phyloP scores from a whole-genome alignment of 805 yeast species.

The Ogataea paradorogensis region DNA sequence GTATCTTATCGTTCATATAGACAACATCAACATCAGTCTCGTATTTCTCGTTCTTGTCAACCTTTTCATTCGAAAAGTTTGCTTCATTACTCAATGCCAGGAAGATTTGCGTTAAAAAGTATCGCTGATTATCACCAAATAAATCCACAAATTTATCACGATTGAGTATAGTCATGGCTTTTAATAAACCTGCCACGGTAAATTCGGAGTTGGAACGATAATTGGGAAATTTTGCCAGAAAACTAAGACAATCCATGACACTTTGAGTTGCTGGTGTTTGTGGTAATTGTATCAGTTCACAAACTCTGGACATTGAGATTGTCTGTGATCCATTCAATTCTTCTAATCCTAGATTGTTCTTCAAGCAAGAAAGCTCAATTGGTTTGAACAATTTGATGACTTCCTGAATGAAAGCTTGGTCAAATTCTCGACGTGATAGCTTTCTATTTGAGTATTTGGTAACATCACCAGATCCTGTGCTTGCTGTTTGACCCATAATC shows the following conservation, averaged over 20 bases:
- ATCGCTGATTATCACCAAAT: slow-evolving; percentile 30
- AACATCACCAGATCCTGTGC: slow-evolving; percentile 9
- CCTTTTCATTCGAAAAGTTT: too few species aligned
- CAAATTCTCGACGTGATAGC: slow-evolving; percentile 17
- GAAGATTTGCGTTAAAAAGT: slow-evolving; percentile 45
- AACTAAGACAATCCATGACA: slow-evolving; percentile 40
- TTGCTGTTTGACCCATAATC: slow-evolving; percentile 25
- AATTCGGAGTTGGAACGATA: slow-evolving; percentile 21
- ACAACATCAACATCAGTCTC: slow-evolving; percentile 23
- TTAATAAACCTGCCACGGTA: slow-evolving; percentile 39
- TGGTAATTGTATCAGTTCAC: slow-evolving; percentile 35
- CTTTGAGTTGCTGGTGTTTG: slow-evolving; percentile 32
- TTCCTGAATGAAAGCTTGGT: slow-evolving; percentile 17
- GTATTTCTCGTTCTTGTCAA: slow-evolving; percentile 8
- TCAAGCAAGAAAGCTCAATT: slow-evolving; percentile 25
- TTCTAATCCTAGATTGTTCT: slow-evolving; percentile 20
- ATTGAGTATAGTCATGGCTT: slow-evolving; percentile 43
- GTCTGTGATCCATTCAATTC: slow-evolving; percentile 24
- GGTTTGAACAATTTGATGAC: slow-evolving; percentile 21
- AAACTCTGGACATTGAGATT: slow-evolving; percentile 30
- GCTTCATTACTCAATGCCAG: slow-evolving; percentile 35
- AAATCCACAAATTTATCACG: slow-evolving; percentile 39
- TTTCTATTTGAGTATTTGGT: slow-evolving; percentile 12
- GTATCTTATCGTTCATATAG: slow-evolving; percentile 19
- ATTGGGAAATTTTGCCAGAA: slow-evolving; percentile 33